phyloP scores from a whole-genome alignment of 1,139 yeast species.

The Blastobotrys persicus region DNA sequence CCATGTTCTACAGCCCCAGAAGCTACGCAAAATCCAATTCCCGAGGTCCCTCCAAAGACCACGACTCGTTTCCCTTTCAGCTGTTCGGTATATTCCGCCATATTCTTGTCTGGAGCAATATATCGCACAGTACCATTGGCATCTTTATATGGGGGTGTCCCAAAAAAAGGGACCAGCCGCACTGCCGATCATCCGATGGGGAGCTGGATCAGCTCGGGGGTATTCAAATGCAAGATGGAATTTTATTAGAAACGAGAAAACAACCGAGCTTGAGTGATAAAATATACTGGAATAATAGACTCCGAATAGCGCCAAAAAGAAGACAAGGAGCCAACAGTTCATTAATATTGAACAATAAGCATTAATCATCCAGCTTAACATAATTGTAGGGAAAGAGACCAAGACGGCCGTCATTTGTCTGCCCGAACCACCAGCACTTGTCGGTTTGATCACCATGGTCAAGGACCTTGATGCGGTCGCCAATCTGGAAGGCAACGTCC shows the following conservation, averaged over 20 bases:
- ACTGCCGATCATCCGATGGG: neutral
- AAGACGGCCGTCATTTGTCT: slow-evolving; percentile 41
- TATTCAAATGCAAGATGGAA: too few species aligned
- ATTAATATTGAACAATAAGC: too few species aligned
- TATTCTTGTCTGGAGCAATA: too few species aligned
- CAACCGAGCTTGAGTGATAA: too few species aligned
- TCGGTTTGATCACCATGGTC: slow-evolving; percentile 40
- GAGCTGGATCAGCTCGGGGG: neutral
- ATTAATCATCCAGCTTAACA: slow-evolving; percentile 33
- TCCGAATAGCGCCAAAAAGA: too few species aligned
- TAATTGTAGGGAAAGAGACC: slow-evolving; percentile 61
- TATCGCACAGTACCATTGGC: too few species aligned
- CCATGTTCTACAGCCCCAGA: neutral
- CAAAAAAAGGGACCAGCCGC: neutral
- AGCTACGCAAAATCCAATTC: neutral
- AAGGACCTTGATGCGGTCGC: slow-evolving; percentile 49
- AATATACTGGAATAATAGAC: too few species aligned
- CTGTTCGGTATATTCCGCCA: neutral
- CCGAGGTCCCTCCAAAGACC: neutral
- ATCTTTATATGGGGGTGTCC: too few species aligned
- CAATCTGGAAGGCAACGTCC: slow-evolving; percentile 50
- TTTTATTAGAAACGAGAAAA: too few species aligned
- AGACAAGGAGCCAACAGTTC: too few species aligned
- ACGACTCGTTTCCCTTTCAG: neutral
- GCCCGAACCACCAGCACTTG: slow-evolving; percentile 64